Conservation (phyloP, 2,329 filamentous ascomycete species). For the Sporothrix humicola region DNA sequence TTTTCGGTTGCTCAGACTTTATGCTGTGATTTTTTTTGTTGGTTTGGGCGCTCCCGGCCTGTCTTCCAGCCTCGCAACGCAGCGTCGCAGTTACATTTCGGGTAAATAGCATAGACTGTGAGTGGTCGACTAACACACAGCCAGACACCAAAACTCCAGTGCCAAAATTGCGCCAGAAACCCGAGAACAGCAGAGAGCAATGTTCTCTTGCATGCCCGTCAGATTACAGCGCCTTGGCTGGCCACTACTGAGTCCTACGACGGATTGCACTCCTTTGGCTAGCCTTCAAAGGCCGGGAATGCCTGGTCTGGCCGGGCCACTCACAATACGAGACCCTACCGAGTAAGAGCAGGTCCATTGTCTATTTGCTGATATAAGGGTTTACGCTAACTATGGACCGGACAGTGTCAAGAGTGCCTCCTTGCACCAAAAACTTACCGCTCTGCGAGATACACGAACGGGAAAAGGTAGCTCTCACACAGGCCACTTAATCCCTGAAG, state of each 20-base stretch:
- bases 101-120: neutral
- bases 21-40: neutral
- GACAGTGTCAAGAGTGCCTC: neutral
- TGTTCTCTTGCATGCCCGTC: neutral
- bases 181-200: neutral
- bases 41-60: neutral
- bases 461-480: neutral
- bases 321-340: neutral
- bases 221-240: slow-evolving; percentile 21
- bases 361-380: slow-evolving; percentile 17
- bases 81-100: slow-evolving; percentile 28
- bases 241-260: neutral
- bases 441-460: neutral
- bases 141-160: neutral
- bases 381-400: neutral
- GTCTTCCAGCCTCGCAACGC: slow-evolving; percentile 3
- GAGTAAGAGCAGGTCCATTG: neutral
- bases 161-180: neutral
- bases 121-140: neutral
- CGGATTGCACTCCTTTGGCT: neutral
- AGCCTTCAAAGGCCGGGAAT: neutral
- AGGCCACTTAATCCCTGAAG: neutral
- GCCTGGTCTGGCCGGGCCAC: neutral
- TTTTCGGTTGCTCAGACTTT: neutral
- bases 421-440: neutral